Evolutionary conservation across 176 grass and related monocot species (phyloP).

Genomic region (Secale cereale): DNA sequence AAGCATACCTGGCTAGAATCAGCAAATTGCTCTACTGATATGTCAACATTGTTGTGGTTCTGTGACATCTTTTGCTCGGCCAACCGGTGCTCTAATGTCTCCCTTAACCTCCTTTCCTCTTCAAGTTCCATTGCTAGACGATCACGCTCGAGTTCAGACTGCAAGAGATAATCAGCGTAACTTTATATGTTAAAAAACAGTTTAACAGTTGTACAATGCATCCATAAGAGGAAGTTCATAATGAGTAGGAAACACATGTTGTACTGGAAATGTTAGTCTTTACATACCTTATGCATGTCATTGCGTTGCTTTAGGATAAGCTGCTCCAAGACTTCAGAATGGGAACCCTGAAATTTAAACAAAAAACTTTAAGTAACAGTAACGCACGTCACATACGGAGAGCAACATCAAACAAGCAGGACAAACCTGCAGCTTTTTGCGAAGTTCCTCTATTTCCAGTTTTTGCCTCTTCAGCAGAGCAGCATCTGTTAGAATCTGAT

Average conservation of each 20-base stretch:
- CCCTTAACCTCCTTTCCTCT: slow-evolving; percentile 72
- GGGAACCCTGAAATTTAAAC: slow-evolving; percentile 73
- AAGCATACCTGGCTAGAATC: slow-evolving; percentile 58
- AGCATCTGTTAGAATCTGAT: slow-evolving; percentile 88
- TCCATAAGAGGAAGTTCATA: neutral
- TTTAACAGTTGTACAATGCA: neutral
- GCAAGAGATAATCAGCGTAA: slow-evolving; percentile 2
- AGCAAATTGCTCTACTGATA: slow-evolving; percentile 33
- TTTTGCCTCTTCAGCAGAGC: slow-evolving; percentile 94
- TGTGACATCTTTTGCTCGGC: slow-evolving; percentile 61
- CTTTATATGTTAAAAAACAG: neutral
- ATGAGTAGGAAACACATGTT: neutral
- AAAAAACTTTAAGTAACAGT: slow-evolving; percentile 23
- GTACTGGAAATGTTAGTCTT: neutral
- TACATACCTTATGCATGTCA: slow-evolving; percentile 91
- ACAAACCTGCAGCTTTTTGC: slow-evolving; percentile 79
- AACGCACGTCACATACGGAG: neutral
- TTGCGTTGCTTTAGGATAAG: slow-evolving; percentile 86
- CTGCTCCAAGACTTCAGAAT: slow-evolving; percentile 92
- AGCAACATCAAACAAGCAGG: slow-evolving; percentile 21
- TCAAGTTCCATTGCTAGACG: slow-evolving; percentile 84
- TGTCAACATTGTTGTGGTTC: slow-evolving; percentile 25
- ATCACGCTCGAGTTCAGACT: slow-evolving; percentile 94
- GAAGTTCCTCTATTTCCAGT: slow-evolving; percentile 84
- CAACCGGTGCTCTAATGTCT: slow-evolving; percentile 47